These are phyloP conservation scores for Elaeis oleifera DNA, from an alignment of 202 grass and related monocot species.

Conservation along the genomic window DNA sequence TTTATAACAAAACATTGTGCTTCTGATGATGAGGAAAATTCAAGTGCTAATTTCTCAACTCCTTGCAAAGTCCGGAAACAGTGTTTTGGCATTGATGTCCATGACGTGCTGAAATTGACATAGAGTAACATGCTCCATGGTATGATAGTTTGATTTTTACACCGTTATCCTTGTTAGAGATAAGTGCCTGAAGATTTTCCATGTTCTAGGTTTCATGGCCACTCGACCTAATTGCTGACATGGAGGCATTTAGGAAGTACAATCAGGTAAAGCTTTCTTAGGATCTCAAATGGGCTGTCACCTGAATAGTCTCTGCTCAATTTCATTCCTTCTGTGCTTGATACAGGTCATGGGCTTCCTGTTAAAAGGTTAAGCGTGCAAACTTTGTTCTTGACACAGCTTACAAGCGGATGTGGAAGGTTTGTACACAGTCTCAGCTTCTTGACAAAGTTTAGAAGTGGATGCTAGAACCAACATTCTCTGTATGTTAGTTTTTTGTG, in stretches of 20 bases:
- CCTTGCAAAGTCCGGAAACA: slow-evolving; percentile 43
- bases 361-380: slow-evolving; percentile 84
- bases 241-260: slow-evolving; percentile 78
- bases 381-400: slow-evolving; percentile 89
- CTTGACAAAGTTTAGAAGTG: too few species aligned
- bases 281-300: not conserved
- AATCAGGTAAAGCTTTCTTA: slow-evolving; percentile 51
- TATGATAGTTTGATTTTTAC: slow-evolving; percentile 8
- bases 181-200: slow-evolving; percentile 19
- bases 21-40: slow-evolving; percentile 31
- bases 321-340: slow-evolving; percentile 13
- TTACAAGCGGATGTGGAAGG: slow-evolving; percentile 94
- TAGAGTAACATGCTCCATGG: slow-evolving; percentile 54
- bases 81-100: slow-evolving; percentile 66
- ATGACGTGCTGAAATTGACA: slow-evolving; percentile 74
- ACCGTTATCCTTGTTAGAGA: not conserved
- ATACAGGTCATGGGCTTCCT: slow-evolving; percentile 94
- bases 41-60: slow-evolving; percentile 20
- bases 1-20: slow-evolving; percentile 43
- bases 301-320: not conserved
- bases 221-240: slow-evolving; percentile 78
- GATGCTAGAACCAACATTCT: too few species aligned
- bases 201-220: slow-evolving; percentile 83
- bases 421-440: slow-evolving; percentile 11
- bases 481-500: too few species aligned